Conservation (phyloP, 805 yeast species). For the Cyberlindnera amylophila region DNA sequence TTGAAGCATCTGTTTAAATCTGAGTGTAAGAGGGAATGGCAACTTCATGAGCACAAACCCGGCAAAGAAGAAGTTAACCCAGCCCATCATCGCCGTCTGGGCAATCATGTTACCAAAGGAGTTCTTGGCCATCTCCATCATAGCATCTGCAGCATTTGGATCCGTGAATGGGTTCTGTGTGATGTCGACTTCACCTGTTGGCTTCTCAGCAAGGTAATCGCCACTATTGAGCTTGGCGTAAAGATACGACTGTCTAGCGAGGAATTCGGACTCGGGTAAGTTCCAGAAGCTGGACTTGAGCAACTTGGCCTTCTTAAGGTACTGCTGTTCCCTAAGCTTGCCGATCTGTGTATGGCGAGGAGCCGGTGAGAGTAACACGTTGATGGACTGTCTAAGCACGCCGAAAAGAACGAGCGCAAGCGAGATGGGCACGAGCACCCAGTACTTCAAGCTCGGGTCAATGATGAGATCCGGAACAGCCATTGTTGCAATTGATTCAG, state of each 20-base stretch:
- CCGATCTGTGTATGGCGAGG: constrained; percentile 51
- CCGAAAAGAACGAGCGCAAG: constrained; percentile 88
- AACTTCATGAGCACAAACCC: constrained; percentile 84
- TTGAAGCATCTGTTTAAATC: constrained; percentile 91
- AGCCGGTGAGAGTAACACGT: constrained; percentile 51
- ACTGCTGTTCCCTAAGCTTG: constrained; percentile 59
- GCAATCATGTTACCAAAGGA: constrained; percentile 84
- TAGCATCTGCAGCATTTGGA: constrained; percentile 64
- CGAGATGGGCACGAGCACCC: constrained; percentile 91
- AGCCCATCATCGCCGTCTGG: constrained; percentile 91
- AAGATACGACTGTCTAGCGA: constrained; percentile 45
- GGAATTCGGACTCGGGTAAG: constrained; percentile 52
- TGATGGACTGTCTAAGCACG: constrained; percentile 64
- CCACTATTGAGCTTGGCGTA: constrained; percentile 47
- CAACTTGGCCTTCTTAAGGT: constrained; percentile 53
- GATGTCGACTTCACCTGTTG: constrained; percentile 31
- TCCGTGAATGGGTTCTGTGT: constrained; percentile 65
- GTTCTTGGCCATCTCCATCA: constrained; percentile 74
- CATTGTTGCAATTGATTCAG: constrained; percentile 6
- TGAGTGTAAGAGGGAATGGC: constrained; percentile 87
- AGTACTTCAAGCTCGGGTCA: constrained; percentile 78
- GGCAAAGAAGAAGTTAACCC: constrained; percentile 91
- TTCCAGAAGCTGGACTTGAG: constrained; percentile 52
- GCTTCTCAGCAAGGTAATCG: constrained; percentile 40
- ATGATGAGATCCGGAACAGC: constrained; percentile 52